phyloP scores from a whole-genome alignment of 1,284 basidiomycete genomes.

The Ustilago shanxiensis region DNA sequence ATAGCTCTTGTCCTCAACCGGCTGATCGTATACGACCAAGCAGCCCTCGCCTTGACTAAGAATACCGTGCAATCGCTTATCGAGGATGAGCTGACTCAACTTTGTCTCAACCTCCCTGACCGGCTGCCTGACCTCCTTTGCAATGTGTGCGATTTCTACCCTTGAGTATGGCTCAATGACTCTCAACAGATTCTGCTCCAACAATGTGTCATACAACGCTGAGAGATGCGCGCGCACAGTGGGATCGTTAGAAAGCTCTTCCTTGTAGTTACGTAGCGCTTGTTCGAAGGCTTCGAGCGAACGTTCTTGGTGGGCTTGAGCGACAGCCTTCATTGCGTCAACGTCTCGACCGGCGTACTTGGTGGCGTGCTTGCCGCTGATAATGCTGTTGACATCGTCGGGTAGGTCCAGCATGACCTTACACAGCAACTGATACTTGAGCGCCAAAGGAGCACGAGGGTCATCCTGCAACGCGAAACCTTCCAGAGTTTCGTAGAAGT shows the following conservation, averaged over 20 bases:
- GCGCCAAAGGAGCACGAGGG: constrained; percentile 79
- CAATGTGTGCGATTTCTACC: constrained; percentile 90
- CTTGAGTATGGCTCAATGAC: constrained; percentile 95
- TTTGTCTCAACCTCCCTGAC: constrained; percentile 93
- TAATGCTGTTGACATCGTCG: constrained; percentile 88
- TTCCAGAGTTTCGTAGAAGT: constrained; percentile 98
- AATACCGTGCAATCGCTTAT: constrained; percentile 93
- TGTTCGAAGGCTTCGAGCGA: constrained; percentile 90
- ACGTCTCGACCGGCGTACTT: constrained; percentile 86
- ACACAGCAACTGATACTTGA: constrained; percentile 98
- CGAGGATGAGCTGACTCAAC: constrained; percentile 98
- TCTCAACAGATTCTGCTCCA: constrained; percentile 92
- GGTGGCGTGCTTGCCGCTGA: constrained; percentile 86
- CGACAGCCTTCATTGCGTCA: constrained; percentile 94
- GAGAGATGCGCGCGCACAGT: constrained; percentile 94
- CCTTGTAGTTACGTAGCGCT: constrained; percentile 86
- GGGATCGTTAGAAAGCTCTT: constrained; percentile 90
- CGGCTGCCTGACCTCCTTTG: constrained; percentile 88
- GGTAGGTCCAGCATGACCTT: constrained; percentile 97
- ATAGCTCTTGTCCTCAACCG: constrained; percentile 85
- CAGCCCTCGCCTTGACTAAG: constrained; percentile 95
- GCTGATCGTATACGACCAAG: constrained; percentile 87
- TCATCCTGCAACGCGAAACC: constrained; percentile 79
- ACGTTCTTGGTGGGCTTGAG: constrained; percentile 90
- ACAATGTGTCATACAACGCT: constrained; percentile 90